Base-by-base conservation (phyloP, 2,329 filamentous ascomycete genomes). In the Alternaria arborescens region DNA sequence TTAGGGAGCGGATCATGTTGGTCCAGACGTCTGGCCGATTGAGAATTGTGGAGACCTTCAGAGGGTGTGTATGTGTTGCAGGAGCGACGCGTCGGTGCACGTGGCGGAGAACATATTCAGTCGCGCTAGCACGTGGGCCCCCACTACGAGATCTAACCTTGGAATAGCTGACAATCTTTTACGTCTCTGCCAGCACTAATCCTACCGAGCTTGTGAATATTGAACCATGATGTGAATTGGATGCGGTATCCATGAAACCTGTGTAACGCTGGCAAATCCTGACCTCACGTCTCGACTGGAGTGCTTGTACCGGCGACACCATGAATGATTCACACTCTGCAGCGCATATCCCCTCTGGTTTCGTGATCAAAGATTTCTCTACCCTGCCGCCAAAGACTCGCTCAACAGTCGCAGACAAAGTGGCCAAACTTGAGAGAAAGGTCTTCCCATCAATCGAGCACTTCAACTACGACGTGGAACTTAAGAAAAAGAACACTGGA, bases 371-470 rank as follows among this genome's bases (percentile, higher is more conserved):
- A 42, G 64, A 70, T 2, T 58, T 71, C 28, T 50, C 61, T 3
- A 62, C 66, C 5, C 65, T 67, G 24, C 46, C 67, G 8, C 55
- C 69, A 2, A 75, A 72, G 36, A 58, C 69, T 3, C 72, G 72
- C 18, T 58, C 54, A n/a, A 24, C 30, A 2, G 52, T 72, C 12
- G 61, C 69, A 28, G 55, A 62, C 14, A 70, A 67, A 43, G 64
- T 76, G 32, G 59, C 66, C n/a, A 75, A 70, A 46, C 66, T 83
- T 40, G 84, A 86, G 62, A 83, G 80, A 69, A 85, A 82, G 66
- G 79, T 78, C 43, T 85, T 86, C 62, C 81, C 84, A 1, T 71
- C 82, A 38, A 84, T 80, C 66, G 84, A 86, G 72, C 78, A 77
- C n/a, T 81, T 85, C 62, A 70, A 80, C 41, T 85, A 85, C 64